These are phyloP conservation scores for Cucurbitaria berberidis DNA, from an alignment of 2,329 filamentous ascomycete genomes.

Conservation along the genomic window DNA sequence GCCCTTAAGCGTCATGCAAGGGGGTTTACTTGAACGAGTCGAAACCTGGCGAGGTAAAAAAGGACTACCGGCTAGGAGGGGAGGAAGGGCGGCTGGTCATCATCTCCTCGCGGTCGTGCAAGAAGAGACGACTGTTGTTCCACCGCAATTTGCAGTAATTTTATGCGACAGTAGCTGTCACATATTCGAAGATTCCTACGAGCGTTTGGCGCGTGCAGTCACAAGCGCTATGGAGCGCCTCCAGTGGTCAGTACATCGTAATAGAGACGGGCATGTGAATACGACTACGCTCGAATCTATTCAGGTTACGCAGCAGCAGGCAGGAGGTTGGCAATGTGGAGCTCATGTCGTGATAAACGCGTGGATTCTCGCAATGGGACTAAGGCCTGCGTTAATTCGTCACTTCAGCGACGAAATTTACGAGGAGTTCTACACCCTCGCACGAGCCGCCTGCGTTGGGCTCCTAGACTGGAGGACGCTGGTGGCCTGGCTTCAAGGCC, in stretches of 20 bases:
- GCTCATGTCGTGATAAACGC: constrained; percentile 29
- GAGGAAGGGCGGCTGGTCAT: not conserved
- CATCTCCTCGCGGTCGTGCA: constrained; percentile 14
- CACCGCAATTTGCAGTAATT: not conserved
- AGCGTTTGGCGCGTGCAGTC: not conserved
- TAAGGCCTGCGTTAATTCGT: constrained; percentile 3
- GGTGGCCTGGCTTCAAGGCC: constrained; percentile 7
- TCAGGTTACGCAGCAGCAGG: not conserved
- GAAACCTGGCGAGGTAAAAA: not conserved
- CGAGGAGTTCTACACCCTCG: not conserved
- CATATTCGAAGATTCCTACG: not conserved
- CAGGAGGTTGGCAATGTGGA: constrained; percentile 9
- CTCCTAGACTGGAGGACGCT: constrained; percentile 17
- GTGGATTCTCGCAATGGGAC: constrained; percentile 36
- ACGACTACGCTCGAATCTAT: too few relatives aligned
- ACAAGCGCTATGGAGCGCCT: not conserved
- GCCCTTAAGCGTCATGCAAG: not conserved
- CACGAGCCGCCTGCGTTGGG: constrained; percentile 6
- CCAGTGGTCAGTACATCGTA: not conserved
- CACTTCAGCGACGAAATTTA: not conserved
- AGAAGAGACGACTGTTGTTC: not conserved
- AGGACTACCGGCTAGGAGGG: not conserved
- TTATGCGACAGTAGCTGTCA: not conserved
- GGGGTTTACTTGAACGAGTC: not conserved
- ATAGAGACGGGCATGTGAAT: not conserved